Evolutionary conservation across 495 filamentous ascomycete genomes (phyloP).

Genomic region (Penicillium lividum): DNA sequence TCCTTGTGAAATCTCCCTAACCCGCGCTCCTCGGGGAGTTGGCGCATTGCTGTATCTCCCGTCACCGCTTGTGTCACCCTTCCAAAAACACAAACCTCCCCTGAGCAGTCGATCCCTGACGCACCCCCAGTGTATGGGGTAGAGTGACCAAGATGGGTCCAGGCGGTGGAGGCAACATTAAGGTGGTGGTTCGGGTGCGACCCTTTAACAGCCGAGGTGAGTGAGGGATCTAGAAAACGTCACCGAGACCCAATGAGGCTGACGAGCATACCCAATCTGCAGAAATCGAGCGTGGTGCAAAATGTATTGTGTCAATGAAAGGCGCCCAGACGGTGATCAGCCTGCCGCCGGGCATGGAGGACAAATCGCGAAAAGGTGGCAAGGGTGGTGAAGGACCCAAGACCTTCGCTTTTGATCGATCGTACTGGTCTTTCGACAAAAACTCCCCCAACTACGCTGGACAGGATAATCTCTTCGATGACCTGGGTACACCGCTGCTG

Average conservation of each 20-base stretch:
- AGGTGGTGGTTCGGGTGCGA: constrained; percentile 95
- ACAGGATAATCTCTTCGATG: constrained; percentile 83
- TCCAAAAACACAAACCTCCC: constrained; percentile 8
- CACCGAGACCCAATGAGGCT: not conserved
- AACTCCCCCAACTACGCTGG: constrained; percentile 80
- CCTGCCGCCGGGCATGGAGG: constrained; percentile 67
- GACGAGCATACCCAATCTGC: not conserved
- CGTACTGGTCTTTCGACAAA: constrained; percentile 97
- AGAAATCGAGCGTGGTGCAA: constrained; percentile 89
- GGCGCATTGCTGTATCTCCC: constrained; percentile 36
- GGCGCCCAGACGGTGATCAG: constrained; percentile 84
- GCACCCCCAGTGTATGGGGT: constrained; percentile 37
- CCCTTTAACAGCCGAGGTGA: constrained; percentile 93
- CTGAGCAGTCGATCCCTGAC: constrained; percentile 18
- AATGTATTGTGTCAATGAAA: constrained; percentile 99
- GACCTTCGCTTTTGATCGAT: constrained; percentile 92
- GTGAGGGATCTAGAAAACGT: constrained; percentile 21
- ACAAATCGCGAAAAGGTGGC: constrained; percentile 58
- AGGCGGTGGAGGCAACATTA: constrained; percentile 92
- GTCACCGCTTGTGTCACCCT: constrained; percentile 29
- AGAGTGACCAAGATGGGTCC: constrained; percentile 63
- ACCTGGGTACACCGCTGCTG: constrained; percentile 86
- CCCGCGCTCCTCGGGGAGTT: constrained; percentile 44
- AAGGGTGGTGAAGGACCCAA: constrained; percentile 76
- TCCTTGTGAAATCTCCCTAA: constrained; percentile 22